Evolutionary conservation across 108 stramenopile genomes (phyloP), one percentile per base, ranked within the genome.

Genomic region (Cyclotella kingstonii): DNA sequence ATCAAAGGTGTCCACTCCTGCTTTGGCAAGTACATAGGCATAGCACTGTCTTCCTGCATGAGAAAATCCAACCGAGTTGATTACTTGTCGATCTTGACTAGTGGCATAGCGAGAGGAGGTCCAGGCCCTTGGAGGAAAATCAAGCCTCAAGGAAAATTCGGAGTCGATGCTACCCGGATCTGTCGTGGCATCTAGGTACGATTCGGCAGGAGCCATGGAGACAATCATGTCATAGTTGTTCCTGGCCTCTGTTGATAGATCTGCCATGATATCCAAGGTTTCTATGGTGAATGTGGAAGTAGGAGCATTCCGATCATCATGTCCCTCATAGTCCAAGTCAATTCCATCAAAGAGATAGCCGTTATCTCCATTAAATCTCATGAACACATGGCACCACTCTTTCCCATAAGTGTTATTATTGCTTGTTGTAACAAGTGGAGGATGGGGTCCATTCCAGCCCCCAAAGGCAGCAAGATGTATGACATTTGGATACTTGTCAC

Each of bases 241-340:
- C 29, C 77, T 84, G 12, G 73, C 73, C 22, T 43, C 26, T 4
- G 29, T 46, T 1, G 73, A 60, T 26, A 92, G 76, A 38, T 66
- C 64, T 3, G 81, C 85, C 77, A 89, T 84, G 23, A 70, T 74
- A 23, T 87, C 71, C 51, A 89, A 49, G 17, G 76, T 78, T 14
- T 77, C 75, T 0, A 81, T 15, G 0, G 84, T 70, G 56, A 92
- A 85, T 1, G 29, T 36, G 11, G 79, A 58, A 18, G 73, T 80
- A 11, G 82, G 81, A 36, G 70, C 62, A 0, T 49, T 33, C 5
- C 72, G 21, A 51, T 78, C 63, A 50, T 93, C 91, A 60, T 89
- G 63, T 38, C 91, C 91, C 58, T 93, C 91, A 47, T 89, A 71
- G 56, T 92, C 91, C 91, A 85, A 92, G 59, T 92, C 91, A n/a